These are phyloP conservation scores for Salix exigua DNA, from an alignment of 345 rosid species.

Conservation along the genomic window DNA sequence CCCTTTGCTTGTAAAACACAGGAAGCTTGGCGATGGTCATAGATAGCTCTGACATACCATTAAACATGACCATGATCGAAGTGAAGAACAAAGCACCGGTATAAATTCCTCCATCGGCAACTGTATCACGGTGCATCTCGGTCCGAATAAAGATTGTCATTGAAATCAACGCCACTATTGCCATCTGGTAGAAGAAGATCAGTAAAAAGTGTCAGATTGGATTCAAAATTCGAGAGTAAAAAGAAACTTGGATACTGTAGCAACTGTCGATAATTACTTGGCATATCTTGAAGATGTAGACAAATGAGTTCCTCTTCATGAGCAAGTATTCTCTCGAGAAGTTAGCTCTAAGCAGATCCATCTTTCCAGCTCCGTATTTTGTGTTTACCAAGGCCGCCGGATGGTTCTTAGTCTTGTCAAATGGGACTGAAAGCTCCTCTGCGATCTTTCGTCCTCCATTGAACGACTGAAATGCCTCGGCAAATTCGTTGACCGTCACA, in stretches of 20 bases:
- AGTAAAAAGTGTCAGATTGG: neutral
- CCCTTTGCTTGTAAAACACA: constrained; percentile 82
- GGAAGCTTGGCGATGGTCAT: constrained; percentile 81
- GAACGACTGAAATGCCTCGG: constrained; percentile 48
- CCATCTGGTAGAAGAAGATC: constrained; percentile 14
- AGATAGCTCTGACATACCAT: constrained; percentile 66
- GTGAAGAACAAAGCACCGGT: constrained; percentile 64
- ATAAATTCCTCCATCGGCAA: constrained; percentile 47
- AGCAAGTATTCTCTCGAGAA: constrained; percentile 48
- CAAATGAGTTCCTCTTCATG: constrained; percentile 58
- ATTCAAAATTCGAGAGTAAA: neutral
- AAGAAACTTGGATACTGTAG: neutral
- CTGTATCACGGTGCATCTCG: constrained; percentile 26
- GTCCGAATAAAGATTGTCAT: constrained; percentile 39
- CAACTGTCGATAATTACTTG: constrained; percentile 39
- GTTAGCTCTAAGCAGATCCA: constrained; percentile 53
- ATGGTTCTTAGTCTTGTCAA: constrained; percentile 46
- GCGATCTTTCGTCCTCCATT: constrained; percentile 32
- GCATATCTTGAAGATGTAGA: constrained; percentile 46
- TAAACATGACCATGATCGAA: constrained; percentile 49
- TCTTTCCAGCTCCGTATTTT: constrained; percentile 45
- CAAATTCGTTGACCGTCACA: constrained; percentile 43
- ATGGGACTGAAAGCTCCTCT: constrained; percentile 47
- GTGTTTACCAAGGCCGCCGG: constrained; percentile 51
- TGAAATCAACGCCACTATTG: constrained; percentile 24